A percentile compares a stretch with the other conserved stretches of the same genome.
Evolutionary conservation across 257 asterid genomes (phyloP).

Genomic region (Solanum sejunctum): DNA sequence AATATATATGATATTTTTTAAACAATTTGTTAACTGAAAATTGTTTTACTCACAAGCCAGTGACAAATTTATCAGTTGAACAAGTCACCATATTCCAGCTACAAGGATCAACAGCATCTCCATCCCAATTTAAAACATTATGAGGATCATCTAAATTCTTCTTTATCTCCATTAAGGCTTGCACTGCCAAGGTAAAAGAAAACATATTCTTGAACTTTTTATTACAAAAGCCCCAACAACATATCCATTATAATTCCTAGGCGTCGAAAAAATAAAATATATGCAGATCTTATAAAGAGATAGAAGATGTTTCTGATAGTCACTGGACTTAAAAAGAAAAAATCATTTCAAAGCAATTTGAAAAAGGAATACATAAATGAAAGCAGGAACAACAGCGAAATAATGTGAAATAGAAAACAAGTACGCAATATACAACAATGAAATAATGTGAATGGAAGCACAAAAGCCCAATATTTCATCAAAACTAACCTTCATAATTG

Average conservation of each 20-base stretch:
- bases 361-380: no score
- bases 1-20: no score
- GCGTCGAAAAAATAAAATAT: not conserved
- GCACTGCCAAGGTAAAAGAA: conserved; percentile 25
- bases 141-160: conserved; percentile 53
- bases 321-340: not conserved
- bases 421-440: not conserved
- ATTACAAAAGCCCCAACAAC: not conserved
- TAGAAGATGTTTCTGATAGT: not conserved
- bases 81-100: conserved; percentile 78
- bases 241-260: not conserved
- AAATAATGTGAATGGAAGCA: not conserved
- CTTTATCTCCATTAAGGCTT: conserved; percentile 78
- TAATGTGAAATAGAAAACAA: not conserved
- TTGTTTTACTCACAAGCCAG: conserved; percentile 41
- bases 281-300: not conserved
- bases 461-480: not conserved
- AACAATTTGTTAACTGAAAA: not conserved
- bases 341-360: not conserved
- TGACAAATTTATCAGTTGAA: conserved; percentile 41
- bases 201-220: not conserved
- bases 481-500: conserved; percentile 67
- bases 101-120: conserved; percentile 84
- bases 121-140: conserved; percentile 72
- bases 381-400: not conserved